Conservation (phyloP, 306 rosid genomes). For the Alnus rubra region DNA sequence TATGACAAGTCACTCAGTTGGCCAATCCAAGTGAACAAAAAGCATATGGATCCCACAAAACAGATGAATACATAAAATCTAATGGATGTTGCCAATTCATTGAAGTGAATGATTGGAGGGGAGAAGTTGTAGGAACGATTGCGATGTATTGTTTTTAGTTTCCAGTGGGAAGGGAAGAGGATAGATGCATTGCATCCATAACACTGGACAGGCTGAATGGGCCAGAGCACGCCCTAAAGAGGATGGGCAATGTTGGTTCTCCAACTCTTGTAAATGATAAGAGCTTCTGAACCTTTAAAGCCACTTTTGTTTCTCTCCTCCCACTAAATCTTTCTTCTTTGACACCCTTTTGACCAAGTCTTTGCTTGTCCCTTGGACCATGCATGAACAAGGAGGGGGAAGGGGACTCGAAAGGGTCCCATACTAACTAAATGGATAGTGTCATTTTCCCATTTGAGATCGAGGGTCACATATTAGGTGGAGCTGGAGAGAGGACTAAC, state of each 20-base stretch:
- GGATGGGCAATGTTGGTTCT: constrained; percentile 67
- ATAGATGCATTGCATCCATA: constrained; percentile 78
- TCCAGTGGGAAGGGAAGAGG: constrained; percentile 31
- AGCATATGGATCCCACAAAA: constrained; percentile 50
- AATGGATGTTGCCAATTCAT: constrained; percentile 83
- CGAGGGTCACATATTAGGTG: constrained; percentile 46
- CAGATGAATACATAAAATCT: constrained; percentile 53
- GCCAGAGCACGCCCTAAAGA: constrained; percentile 53
- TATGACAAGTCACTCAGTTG: constrained; percentile 30
- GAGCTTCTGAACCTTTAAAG: constrained; percentile 46
- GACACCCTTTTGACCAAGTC: constrained; percentile 67
- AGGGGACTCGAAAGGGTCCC: constrained; percentile 42
- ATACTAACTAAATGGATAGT: constrained; percentile 25
- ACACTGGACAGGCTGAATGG: constrained; percentile 64
- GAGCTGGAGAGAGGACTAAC: constrained; percentile 37
- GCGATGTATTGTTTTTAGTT: constrained; percentile 26
- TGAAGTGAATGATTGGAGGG: constrained; percentile 66
- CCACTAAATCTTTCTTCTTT: constrained; percentile 57
- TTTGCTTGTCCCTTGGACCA: constrained; percentile 49
- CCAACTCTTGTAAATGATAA: constrained; percentile 48
- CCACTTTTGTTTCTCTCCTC: constrained; percentile 41
- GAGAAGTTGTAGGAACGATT: constrained; percentile 18
- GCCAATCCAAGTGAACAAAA: constrained; percentile 41
- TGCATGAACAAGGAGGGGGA: constrained; percentile 64
- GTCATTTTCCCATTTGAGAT: constrained; percentile 46